Percentiles rank a stretch among this genome's conserved stretches.
Conservation (phyloP, 345 rosid species). For the Hibiscus mutabilis region DNA sequence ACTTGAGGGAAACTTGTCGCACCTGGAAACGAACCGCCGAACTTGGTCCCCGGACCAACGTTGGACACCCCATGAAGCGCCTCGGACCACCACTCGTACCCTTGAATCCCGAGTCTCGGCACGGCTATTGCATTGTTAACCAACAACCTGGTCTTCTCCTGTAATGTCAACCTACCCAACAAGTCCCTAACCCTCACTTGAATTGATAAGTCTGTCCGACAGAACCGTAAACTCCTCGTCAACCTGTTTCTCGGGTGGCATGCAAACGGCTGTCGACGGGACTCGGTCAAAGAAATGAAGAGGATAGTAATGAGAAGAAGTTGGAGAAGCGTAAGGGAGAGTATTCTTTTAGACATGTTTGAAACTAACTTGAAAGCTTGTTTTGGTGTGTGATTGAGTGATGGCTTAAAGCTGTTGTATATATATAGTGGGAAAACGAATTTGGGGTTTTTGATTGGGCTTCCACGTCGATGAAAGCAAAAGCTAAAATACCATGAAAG, state of each 20-base stretch:
- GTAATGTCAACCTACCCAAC: slow-evolving; percentile 65
- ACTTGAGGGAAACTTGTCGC: slow-evolving; percentile 98
- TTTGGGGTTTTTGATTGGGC: slow-evolving; percentile 8
- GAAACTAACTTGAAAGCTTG: not conserved
- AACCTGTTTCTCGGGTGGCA: slow-evolving; percentile 51
- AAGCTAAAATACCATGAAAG: not conserved
- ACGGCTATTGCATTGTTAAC: slow-evolving; percentile 77
- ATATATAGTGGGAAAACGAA: slow-evolving; percentile 26
- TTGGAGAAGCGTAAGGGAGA: not conserved
- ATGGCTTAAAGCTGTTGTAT: not conserved
- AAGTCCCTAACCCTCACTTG: slow-evolving; percentile 69
- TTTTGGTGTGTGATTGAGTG: not conserved
- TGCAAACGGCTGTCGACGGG: slow-evolving; percentile 45
- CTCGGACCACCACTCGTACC: slow-evolving; percentile 99
- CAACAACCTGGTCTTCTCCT: slow-evolving; percentile 64
- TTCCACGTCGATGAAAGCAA: slow-evolving; percentile 27
- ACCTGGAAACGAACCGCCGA: slow-evolving; percentile 57
- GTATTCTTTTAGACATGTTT: slow-evolving; percentile 10
- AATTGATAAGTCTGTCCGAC: slow-evolving; percentile 35
- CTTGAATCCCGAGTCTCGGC: slow-evolving; percentile 77
- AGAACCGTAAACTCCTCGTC: slow-evolving; percentile 48
- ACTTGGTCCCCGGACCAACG: slow-evolving; percentile 65
- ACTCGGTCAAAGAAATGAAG: slow-evolving; percentile 12
- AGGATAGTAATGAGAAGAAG: slow-evolving; percentile 15
- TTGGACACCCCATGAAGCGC: slow-evolving; percentile 90